Percentiles rank a stretch among this genome's conserved stretches.
Conservation (phyloP, 2,329 filamentous ascomycete genomes). For the Escovopsis sp. region DNA sequence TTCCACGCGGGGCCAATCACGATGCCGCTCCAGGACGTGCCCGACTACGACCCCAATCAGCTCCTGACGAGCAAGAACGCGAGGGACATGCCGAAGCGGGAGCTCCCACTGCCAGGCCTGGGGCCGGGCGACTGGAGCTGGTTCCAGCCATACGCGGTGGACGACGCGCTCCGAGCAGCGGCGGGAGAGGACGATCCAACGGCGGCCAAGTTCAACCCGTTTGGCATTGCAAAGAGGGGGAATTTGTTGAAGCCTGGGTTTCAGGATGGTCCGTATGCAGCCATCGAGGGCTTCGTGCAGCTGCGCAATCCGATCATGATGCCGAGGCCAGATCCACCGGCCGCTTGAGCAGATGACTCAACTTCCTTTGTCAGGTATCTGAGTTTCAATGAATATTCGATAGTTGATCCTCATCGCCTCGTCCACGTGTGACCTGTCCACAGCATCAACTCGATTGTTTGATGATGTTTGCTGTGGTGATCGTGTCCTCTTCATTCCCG, state of each 20-base stretch:
- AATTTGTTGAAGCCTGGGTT: slow-evolving; percentile 3
- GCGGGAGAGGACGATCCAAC: neutral
- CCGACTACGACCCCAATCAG: neutral
- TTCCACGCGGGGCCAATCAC: slow-evolving; percentile 23
- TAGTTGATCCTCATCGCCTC: no score
- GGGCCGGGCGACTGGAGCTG: slow-evolving; percentile 4
- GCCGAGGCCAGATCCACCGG: neutral
- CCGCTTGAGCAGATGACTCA: no score
- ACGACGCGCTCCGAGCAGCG: neutral
- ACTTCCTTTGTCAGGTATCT: no score
- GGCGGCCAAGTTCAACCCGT: neutral
- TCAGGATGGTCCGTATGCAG: slow-evolving; percentile 2
- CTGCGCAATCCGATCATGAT: slow-evolving; percentile 3
- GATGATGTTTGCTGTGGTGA: no score
- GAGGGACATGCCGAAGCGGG: neutral
- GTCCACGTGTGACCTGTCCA: no score
- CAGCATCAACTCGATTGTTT: no score
- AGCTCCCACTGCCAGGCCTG: slow-evolving; percentile 1
- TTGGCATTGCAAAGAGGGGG: slow-evolving; percentile 2
- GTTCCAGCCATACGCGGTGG: slow-evolving; percentile 3
- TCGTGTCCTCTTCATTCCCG: no score
- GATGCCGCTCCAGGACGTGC: slow-evolving; percentile 3
- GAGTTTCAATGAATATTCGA: no score
- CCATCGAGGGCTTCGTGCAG: slow-evolving; percentile 4
- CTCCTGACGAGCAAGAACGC: slow-evolving; percentile 1